Conservation (phyloP, 108 stramenopile species). For the Stephanodiscus minutulus region DNA sequence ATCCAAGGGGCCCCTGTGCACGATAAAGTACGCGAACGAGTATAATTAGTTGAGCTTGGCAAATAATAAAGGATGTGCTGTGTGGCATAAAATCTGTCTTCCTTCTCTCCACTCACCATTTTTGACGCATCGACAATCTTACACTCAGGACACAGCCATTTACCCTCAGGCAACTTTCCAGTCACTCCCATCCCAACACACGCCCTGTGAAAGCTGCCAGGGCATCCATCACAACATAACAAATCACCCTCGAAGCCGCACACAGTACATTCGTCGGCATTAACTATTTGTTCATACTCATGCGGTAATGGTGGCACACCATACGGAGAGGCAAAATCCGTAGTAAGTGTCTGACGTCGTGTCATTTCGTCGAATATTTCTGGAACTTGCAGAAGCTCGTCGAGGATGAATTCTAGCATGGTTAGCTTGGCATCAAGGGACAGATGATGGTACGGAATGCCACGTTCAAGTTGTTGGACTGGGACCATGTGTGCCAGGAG, state of each 20-base stretch:
- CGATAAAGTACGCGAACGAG: neutral
- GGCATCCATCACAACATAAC: conserved; percentile 85
- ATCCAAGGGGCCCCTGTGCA: conserved; percentile 47
- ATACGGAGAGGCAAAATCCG: conserved; percentile 32
- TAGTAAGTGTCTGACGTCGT: conserved; percentile 34
- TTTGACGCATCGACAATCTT: conserved; percentile 60
- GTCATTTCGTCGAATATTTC: conserved; percentile 60
- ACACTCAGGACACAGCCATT: conserved; percentile 86
- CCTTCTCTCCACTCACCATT: conserved; percentile 19
- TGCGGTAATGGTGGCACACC: conserved; percentile 43
- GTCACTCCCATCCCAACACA: conserved; percentile 57
- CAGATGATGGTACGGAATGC: conserved; percentile 74
- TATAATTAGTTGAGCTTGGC: neutral
- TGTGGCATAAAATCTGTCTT: neutral
- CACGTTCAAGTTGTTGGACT: conserved; percentile 52
- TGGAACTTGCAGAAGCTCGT: conserved; percentile 69
- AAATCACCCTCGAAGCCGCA: conserved; percentile 80
- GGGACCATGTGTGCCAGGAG: conserved; percentile 65
- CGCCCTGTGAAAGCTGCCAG: conserved; percentile 63
- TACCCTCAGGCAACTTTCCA: conserved; percentile 62
- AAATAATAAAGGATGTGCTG: conserved; percentile 1
- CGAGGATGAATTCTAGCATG: conserved; percentile 80
- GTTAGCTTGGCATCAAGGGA: conserved; percentile 59
- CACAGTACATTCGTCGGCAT: conserved; percentile 72
- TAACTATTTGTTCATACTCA: conserved; percentile 64